phyloP scores from a whole-genome alignment of 2,329 filamentous ascomycete species.

The Bipolaris sorokiniana region DNA sequence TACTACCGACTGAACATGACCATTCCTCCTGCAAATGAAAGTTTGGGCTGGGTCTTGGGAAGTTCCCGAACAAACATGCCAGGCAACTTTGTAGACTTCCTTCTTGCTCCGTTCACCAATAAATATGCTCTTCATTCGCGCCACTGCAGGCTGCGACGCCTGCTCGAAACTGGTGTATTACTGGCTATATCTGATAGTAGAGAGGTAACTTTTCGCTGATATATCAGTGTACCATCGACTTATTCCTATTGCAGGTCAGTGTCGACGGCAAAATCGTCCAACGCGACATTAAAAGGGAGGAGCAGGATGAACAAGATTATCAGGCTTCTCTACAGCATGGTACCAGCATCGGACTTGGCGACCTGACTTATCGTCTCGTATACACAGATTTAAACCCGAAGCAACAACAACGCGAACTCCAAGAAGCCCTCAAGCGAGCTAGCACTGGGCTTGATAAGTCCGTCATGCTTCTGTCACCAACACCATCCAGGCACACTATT shows the following conservation, averaged over 20 bases:
- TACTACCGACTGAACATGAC: constrained; percentile 11
- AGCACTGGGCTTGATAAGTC: neutral
- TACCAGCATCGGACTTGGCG: constrained; percentile 8
- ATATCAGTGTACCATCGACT: neutral
- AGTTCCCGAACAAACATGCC: constrained; percentile 2
- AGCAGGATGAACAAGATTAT: constrained; percentile 7
- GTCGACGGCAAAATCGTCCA: constrained; percentile 6
- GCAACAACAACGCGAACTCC: constrained; percentile 9
- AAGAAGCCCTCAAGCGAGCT: constrained; percentile 5
- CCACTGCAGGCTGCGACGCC: constrained; percentile 3
- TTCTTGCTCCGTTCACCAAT: constrained; percentile 4
- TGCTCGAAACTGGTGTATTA: constrained; percentile 7
- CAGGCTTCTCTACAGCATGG: constrained; percentile 5
- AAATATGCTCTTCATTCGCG: constrained; percentile 1
- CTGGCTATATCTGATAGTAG: constrained; percentile 6
- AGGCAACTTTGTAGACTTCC: constrained; percentile 10
- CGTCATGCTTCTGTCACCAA: constrained; percentile 7
- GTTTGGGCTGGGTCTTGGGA: constrained; percentile 9
- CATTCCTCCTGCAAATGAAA: constrained; percentile 4
- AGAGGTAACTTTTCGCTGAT: constrained; percentile 3
- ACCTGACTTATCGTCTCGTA: constrained; percentile 9
- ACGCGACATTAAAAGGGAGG: constrained; percentile 2
- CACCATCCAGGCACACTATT: constrained; percentile 8
- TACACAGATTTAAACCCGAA: constrained; percentile 7
- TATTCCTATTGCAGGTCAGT: neutral